Evolutionary conservation across 139 green algal species (phyloP), one percentile per base, ranked within the genome.

Genomic region (Chlamydomonas asymmetrica): DNA sequence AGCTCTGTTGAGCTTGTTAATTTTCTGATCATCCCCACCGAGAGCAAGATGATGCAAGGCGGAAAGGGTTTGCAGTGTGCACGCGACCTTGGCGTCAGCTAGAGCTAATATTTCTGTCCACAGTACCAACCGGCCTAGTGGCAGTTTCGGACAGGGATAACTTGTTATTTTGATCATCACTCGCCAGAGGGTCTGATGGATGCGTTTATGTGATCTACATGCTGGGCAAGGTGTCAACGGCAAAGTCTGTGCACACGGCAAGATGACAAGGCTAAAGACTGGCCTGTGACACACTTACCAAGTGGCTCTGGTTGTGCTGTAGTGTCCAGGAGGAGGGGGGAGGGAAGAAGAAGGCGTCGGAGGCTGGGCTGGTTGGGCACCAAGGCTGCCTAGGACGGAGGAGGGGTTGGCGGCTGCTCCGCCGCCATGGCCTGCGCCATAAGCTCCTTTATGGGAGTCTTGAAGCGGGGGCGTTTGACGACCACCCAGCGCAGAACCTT

Each of bases 1-100:
- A 82, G 80, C 80, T 90, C 89, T 94, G 89, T 94, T 94, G 89
- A 94, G 90, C 91, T 94, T 94, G 89, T 88, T 80, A 76, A 85
- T 82, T 87, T 76, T 69, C 71, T 59, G 62, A 71, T 85, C 60
- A 75, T 93, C 90, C 84, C 84, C 67, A 91, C 74, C 60, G 82
- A 45, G 63, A 32, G 37, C 7, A 23, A 38, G 29, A 40, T 63
- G 18, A 27, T 48, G 5, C 9, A 34, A 20, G 16, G 37, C 25
- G 67, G 20, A 81, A 16, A 34, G 35, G 31, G 3, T 3, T 52
- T 67, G 61, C 13, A 38, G 4, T 3, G 13, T 45, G 39, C 32
- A 49, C 23, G 3, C 16, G 3, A 69, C 18, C 23, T 8, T n/a
- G 81, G 87, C 86, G 83, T 94, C 89, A 91, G 89, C 73, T 94